These are phyloP conservation scores for Leucosporidium yakuticum DNA, from an alignment of 768 basidiomycete species.

Conservation along the genomic window DNA sequence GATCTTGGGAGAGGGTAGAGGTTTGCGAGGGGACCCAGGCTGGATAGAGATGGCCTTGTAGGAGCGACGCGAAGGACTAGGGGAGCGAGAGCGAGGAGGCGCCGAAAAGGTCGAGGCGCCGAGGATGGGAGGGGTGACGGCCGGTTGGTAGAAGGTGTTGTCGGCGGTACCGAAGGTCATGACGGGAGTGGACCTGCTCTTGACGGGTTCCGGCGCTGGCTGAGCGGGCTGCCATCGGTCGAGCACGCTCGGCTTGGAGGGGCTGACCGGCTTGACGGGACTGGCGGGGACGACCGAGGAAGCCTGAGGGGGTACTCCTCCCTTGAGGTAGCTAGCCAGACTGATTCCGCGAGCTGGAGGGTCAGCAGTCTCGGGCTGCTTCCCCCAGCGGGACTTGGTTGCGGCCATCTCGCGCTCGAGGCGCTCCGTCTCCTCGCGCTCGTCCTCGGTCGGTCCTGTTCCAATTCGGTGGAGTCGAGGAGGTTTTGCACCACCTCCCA, in stretches of 20 bases:
- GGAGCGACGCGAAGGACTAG: neutral
- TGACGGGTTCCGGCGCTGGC: too few species aligned
- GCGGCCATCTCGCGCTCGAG: conserved; percentile 31
- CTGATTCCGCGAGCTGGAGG: conserved; percentile 2
- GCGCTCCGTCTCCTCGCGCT: conserved; percentile 20
- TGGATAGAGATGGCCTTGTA: too few species aligned
- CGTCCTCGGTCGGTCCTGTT: conserved; percentile 17
- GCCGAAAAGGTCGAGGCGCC: too few species aligned
- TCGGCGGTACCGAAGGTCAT: too few species aligned
- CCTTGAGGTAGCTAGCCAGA: conserved; percentile 20
- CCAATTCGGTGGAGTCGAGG: conserved; percentile 18
- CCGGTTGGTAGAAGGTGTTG: too few species aligned
- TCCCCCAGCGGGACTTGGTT: conserved; percentile 18
- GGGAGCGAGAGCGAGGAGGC: neutral
- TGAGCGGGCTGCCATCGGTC: too few species aligned
- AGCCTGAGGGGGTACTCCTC: neutral
- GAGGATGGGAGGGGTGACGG: too few species aligned
- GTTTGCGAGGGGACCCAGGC: neutral
- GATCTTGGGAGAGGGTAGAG: neutral
- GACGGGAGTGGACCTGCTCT: too few species aligned
- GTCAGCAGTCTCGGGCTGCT: neutral
- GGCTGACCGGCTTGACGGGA: too few species aligned
- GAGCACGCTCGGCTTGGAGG: too few species aligned
- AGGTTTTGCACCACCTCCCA: conserved; percentile 16
- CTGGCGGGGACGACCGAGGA: too few species aligned